phyloP scores from a whole-genome alignment of 2,329 filamentous ascomycete species.

The Simplicillium aogashimaense region DNA sequence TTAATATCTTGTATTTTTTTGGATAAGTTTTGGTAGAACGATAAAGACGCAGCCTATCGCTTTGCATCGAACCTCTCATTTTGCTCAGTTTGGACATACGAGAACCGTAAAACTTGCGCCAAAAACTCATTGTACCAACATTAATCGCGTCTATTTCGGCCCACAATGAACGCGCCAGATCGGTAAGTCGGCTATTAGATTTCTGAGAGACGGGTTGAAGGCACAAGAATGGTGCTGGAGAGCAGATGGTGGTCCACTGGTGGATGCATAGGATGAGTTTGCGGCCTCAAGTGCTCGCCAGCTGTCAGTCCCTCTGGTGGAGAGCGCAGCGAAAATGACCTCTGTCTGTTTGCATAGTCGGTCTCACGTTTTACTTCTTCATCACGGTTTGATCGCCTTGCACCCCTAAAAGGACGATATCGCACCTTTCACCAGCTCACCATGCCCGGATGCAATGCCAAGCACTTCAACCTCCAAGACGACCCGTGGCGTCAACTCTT shows the following conservation, averaged over 20 bases:
- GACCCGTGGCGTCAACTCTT: conserved; percentile 19
- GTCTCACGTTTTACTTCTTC: too few relatives aligned
- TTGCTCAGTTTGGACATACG: too few relatives aligned
- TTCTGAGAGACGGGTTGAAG: neutral
- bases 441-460: conserved; percentile 26
- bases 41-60: too few relatives aligned
- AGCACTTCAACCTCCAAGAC: conserved; percentile 27
- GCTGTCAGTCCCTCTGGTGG: neutral
- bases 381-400: too few relatives aligned
- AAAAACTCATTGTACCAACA: neutral
- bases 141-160: neutral
- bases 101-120: too few relatives aligned
- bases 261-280: neutral
- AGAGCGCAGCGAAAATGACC: too few relatives aligned
- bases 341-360: too few relatives aligned
- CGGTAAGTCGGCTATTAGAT: conserved; percentile 28
- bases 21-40: too few relatives aligned
- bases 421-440: too few relatives aligned
- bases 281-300: neutral
- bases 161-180: conserved; percentile 45
- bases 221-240: neutral
- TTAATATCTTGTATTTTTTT: too few relatives aligned
- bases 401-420: too few relatives aligned
- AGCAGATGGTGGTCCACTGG: neutral
- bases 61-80: too few relatives aligned